Conservation (phyloP, 768 basidiomycete genomes). For the Artomyces pyxidatus region DNA sequence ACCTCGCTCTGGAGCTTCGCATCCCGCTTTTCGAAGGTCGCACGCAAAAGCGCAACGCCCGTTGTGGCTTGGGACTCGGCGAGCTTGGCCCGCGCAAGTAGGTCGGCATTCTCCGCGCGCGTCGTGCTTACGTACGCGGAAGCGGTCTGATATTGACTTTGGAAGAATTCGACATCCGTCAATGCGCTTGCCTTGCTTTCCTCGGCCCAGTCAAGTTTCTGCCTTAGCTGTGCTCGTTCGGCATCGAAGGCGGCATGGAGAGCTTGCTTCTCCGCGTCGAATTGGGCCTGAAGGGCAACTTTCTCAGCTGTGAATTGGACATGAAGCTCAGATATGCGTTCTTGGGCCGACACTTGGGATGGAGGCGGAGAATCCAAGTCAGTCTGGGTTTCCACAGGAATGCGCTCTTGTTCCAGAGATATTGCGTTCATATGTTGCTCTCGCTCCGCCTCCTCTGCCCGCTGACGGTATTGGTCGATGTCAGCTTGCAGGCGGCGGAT, state of each 20-base stretch:
- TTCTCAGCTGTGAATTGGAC: no score
- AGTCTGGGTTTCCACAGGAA: conserved; percentile 4
- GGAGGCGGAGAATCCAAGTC: neutral
- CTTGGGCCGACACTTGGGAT: no score
- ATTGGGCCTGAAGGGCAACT: neutral
- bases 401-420: neutral
- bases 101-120: conserved; percentile 15
- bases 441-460: neutral
- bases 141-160: conserved; percentile 9
- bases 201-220: conserved; percentile 2
- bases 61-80: conserved; percentile 14
- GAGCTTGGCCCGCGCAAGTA: conserved; percentile 11
- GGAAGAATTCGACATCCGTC: conserved; percentile 13
- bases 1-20: conserved; percentile 13
- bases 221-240: conserved; percentile 6
- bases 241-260: neutral
- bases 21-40: conserved; percentile 10
- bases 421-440: neutral
- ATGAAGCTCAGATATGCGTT: no score
- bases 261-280: neutral
- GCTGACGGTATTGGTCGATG: neutral
- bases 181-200: conserved; percentile 4
- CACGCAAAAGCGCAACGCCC: conserved; percentile 14
- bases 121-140: conserved; percentile 8
- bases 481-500: conserved; percentile 6